These are phyloP conservation scores for Colletotrichum coccodes DNA, from an alignment of 2,329 filamentous ascomycete species.

Conservation along the genomic window DNA sequence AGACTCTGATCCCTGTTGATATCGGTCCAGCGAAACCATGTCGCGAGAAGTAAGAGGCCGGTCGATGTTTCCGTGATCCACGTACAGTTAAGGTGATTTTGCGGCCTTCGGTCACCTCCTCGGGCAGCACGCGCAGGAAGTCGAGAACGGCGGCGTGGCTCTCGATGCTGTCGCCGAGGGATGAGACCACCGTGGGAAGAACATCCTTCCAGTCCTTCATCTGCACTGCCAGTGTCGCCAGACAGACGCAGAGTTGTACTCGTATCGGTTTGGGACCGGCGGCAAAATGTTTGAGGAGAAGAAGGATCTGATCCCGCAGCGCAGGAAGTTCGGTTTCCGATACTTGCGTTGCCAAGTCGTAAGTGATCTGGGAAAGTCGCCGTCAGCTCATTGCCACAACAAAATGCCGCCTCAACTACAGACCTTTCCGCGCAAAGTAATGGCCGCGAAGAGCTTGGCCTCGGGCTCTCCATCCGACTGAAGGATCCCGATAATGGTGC, in stretches of 20 bases:
- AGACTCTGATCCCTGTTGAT: slow-evolving; percentile 53
- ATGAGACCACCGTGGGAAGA: slow-evolving; percentile 80
- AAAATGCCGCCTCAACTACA: slow-evolving; percentile 35
- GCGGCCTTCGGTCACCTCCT: slow-evolving; percentile 98
- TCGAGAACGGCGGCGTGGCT: slow-evolving; percentile 91
- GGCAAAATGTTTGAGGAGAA: slow-evolving; percentile 83
- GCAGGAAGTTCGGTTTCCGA: slow-evolving; percentile 77
- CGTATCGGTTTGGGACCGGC: slow-evolving; percentile 85
- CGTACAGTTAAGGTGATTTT: slow-evolving; percentile 99
- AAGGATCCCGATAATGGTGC: slow-evolving; percentile 84
- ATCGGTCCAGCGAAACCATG: slow-evolving; percentile 47
- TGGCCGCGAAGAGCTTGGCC: slow-evolving; percentile 94
- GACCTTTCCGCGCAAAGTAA: slow-evolving; percentile 98
- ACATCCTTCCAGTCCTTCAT: slow-evolving; percentile 98
- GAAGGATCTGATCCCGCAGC: slow-evolving; percentile 85
- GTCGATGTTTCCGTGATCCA: slow-evolving; percentile 70
- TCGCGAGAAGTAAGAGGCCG: slow-evolving; percentile 44
- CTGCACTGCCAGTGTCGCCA: slow-evolving; percentile 95
- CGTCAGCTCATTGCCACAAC: slow-evolving; percentile 19
- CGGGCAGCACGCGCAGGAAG: slow-evolving; percentile 94
- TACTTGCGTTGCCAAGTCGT: slow-evolving; percentile 88
- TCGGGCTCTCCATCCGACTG: slow-evolving; percentile 85
- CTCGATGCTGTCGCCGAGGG: slow-evolving; percentile 79
- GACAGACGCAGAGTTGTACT: slow-evolving; percentile 92
- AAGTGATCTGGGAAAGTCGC: slow-evolving; percentile 78